Percentiles rank a stretch among this genome's conserved stretches.
These are phyloP conservation scores for Alternaria tenuissima DNA, from an alignment of 2,329 filamentous ascomycete species.

Conservation along the genomic window DNA sequence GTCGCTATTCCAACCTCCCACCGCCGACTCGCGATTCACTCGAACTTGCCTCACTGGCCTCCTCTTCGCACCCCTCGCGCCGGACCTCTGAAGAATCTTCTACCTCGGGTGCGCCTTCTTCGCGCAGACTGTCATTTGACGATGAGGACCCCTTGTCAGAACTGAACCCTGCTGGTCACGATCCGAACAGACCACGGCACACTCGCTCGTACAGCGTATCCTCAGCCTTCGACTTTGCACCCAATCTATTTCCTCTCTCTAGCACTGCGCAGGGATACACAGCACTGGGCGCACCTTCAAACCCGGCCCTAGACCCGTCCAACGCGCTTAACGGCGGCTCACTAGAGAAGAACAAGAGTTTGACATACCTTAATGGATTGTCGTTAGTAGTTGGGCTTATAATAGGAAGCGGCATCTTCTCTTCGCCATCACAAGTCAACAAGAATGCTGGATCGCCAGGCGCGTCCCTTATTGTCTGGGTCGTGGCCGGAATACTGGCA, in stretches of 20 bases:
- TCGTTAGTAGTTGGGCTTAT: slow-evolving; percentile 91
- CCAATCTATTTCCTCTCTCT: slow-evolving; percentile 89
- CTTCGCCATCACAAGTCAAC: slow-evolving; percentile 91
- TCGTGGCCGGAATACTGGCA: slow-evolving; percentile 86
- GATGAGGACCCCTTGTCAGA: slow-evolving; percentile 78
- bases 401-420: slow-evolving; percentile 96
- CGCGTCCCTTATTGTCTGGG: slow-evolving; percentile 89
- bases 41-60: slow-evolving; percentile 93
- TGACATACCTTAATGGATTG: slow-evolving; percentile 93
- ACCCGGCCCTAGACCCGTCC: slow-evolving; percentile 61
- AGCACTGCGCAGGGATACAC: slow-evolving; percentile 82
- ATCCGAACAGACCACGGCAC: slow-evolving; percentile 53
- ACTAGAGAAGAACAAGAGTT: slow-evolving; percentile 91
- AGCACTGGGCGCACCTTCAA: slow-evolving; percentile 79
- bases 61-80: slow-evolving; percentile 73
- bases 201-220: slow-evolving; percentile 85
- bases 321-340: slow-evolving; percentile 75
- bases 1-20: slow-evolving; percentile 48
- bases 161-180: slow-evolving; percentile 63
- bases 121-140: slow-evolving; percentile 86
- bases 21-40: slow-evolving; percentile 81
- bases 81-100: slow-evolving; percentile 76
- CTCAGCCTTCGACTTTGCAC: slow-evolving; percentile 95
- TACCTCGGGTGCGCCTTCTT: slow-evolving; percentile 88
- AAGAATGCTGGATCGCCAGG: slow-evolving; percentile 89